These are phyloP conservation scores for Amanita fuliginea DNA, from an alignment of 768 basidiomycete species.

Conservation along the genomic window DNA sequence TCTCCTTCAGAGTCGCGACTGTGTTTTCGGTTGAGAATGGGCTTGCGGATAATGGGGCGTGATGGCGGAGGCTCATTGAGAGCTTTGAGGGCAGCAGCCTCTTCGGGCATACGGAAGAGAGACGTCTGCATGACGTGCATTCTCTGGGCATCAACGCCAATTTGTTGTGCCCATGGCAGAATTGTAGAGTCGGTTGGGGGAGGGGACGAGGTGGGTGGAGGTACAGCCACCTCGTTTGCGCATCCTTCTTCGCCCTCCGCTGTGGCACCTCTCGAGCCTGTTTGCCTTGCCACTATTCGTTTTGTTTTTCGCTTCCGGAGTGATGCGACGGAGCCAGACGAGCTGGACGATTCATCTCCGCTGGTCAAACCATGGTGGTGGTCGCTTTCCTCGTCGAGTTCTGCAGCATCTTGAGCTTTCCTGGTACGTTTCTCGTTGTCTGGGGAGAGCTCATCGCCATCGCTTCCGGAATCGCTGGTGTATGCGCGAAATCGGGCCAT, in stretches of 20 bases:
- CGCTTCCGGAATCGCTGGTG: conserved; percentile 49
- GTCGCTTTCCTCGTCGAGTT: conserved; percentile 20
- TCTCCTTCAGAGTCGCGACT: conserved; percentile 74
- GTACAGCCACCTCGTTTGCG: conserved; percentile 31
- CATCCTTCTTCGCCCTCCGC: conserved; percentile 44
- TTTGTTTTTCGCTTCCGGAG: not conserved
- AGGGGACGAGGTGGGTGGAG: conserved; percentile 20
- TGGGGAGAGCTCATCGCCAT: conserved; percentile 20
- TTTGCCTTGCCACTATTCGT: not conserved
- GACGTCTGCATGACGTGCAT: conserved; percentile 93
- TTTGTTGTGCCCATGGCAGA: conserved; percentile 61
- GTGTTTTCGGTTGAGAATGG: conserved; percentile 48
- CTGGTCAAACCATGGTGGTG: conserved; percentile 15
- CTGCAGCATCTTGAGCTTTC: conserved; percentile 19
- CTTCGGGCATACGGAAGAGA: conserved; percentile 69
- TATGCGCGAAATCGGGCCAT: conserved; percentile 68
- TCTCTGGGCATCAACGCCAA: conserved; percentile 76
- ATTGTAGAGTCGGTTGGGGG: conserved; percentile 33
- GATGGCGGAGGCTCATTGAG: conserved; percentile 19
- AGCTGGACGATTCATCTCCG: conserved; percentile 20
- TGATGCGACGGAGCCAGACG: conserved; percentile 21
- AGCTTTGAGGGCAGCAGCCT: conserved; percentile 52
- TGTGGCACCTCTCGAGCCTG: conserved; percentile 29
- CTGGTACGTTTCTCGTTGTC: conserved; percentile 2
- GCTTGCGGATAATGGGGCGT: conserved; percentile 22